These are phyloP conservation scores for Pythium oligandrum DNA, from an alignment of 352 stramenopile genomes.

Conservation along the genomic window DNA sequence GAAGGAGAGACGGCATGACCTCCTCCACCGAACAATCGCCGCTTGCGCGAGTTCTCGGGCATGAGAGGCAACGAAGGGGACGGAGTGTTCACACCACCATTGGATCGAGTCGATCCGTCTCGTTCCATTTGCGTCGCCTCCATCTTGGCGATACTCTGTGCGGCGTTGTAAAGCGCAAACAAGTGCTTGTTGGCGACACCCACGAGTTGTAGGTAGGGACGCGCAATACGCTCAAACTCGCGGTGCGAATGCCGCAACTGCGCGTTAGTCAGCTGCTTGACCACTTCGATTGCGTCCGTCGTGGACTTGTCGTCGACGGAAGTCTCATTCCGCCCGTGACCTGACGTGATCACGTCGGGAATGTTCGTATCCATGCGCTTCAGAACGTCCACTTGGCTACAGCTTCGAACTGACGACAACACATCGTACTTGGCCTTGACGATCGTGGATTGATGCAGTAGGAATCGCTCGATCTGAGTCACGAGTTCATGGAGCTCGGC, in stretches of 20 bases:
- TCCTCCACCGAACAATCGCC: constrained; percentile 5
- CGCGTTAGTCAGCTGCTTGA: constrained; percentile 17
- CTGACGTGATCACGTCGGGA: neutral
- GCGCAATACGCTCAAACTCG: constrained; percentile 10
- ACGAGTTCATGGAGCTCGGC: constrained; percentile 9
- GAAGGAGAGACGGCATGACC: neutral
- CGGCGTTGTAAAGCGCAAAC: constrained; percentile 26
- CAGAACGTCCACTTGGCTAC: constrained; percentile 13
- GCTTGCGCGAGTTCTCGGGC: constrained; percentile 4
- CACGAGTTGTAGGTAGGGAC: constrained; percentile 17
- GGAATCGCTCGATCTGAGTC: constrained; percentile 23
- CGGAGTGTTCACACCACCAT: too few species aligned
- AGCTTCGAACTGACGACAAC: neutral
- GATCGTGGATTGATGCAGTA: constrained; percentile 27
- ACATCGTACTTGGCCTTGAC: constrained; percentile 27
- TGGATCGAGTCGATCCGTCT: too few species aligned
- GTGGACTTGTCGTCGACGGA: neutral
- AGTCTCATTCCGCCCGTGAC: too few species aligned
- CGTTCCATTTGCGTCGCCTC: neutral
- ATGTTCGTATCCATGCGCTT: constrained; percentile 3
- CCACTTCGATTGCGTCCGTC: constrained; percentile 6
- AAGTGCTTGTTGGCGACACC: constrained; percentile 24
- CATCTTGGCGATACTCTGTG: constrained; percentile 13
- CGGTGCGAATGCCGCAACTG: constrained; percentile 13
- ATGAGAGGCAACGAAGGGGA: too few species aligned